A percentile compares a stretch with the other conserved stretches of the same genome.
phyloP scores from a whole-genome alignment of 192 early-diverging fungal genomes.

The Podila epicladia region DNA sequence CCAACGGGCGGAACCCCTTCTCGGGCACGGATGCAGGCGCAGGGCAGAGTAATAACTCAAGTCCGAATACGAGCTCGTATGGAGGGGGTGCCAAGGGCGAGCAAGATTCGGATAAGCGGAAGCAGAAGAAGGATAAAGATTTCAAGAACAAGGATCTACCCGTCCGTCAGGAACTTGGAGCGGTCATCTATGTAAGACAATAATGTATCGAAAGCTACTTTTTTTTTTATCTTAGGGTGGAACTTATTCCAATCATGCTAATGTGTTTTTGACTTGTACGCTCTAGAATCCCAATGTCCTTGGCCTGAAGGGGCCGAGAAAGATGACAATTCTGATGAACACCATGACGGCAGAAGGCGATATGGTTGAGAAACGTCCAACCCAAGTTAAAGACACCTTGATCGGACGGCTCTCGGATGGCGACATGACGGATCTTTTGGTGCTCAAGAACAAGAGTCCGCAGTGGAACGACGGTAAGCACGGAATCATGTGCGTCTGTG shows the following conservation, averaged over 20 bases:
- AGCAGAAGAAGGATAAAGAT: constrained; percentile 8
- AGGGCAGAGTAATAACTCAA: not conserved
- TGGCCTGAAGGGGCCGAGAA: constrained; percentile 91
- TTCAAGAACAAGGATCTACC: constrained; percentile 43
- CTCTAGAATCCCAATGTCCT: constrained; percentile 85
- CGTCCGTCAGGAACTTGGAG: constrained; percentile 74
- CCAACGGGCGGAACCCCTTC: constrained; percentile 58
- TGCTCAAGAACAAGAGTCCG: constrained; percentile 89
- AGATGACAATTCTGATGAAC: constrained; percentile 87
- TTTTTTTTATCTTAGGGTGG: constrained; percentile 1
- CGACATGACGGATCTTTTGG: constrained; percentile 71
- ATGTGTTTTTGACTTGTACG: too few species aligned
- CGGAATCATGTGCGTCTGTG: not conserved
- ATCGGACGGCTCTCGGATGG: constrained; percentile 64
- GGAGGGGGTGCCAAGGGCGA: not conserved
- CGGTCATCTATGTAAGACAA: constrained; percentile 77
- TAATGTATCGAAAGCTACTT: not conserved
- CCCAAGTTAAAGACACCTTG: constrained; percentile 69
- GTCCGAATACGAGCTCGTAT: not conserved
- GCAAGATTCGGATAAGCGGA: not conserved
- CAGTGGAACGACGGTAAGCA: constrained; percentile 88
- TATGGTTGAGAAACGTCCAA: constrained; percentile 62
- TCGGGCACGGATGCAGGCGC: constrained; percentile 24
- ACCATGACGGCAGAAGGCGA: constrained; percentile 69
- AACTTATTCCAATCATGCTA: not conserved